Percentiles rank a stretch among this genome's conserved stretches.
Evolutionary conservation across 345 rosid species (phyloP).

Genomic region (Angophora floribunda): DNA sequence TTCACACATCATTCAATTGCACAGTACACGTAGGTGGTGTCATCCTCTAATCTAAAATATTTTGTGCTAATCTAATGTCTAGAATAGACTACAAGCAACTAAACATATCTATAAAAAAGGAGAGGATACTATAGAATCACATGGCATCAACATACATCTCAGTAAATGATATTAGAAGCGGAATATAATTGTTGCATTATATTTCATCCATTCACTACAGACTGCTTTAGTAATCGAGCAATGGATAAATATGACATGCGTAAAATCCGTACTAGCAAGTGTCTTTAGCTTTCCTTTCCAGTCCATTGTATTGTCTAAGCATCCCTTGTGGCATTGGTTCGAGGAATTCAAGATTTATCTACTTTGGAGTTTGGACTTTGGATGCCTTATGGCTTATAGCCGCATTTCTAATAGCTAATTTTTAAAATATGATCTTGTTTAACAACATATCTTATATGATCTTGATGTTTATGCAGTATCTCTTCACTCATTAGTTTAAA

Average conservation of each 20-base stretch:
- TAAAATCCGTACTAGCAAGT: not conserved
- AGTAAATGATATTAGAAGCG: not conserved
- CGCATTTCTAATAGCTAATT: not conserved
- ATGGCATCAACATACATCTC: not conserved
- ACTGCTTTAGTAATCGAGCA: not conserved
- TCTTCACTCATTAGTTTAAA: not conserved
- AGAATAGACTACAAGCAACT: not conserved
- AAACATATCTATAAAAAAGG: not conserved
- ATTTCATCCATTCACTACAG: not conserved
- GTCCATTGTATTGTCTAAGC: not conserved
- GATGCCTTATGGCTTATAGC: not conserved
- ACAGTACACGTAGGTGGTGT: not conserved
- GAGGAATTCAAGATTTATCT: not conserved
- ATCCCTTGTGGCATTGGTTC: not conserved
- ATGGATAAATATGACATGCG: not conserved
- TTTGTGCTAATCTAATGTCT: not conserved
- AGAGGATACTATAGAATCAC: not conserved
- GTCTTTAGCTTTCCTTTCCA: not conserved
- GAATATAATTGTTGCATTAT: not conserved
- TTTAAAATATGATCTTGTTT: too few relatives aligned
- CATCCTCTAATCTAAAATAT: not conserved
- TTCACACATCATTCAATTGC: not conserved
- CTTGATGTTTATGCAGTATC: not conserved
- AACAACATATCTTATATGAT: not conserved
- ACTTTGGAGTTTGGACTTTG: not conserved